phyloP scores from a whole-genome alignment of 306 rosid genomes.

The Vigna angularis region DNA sequence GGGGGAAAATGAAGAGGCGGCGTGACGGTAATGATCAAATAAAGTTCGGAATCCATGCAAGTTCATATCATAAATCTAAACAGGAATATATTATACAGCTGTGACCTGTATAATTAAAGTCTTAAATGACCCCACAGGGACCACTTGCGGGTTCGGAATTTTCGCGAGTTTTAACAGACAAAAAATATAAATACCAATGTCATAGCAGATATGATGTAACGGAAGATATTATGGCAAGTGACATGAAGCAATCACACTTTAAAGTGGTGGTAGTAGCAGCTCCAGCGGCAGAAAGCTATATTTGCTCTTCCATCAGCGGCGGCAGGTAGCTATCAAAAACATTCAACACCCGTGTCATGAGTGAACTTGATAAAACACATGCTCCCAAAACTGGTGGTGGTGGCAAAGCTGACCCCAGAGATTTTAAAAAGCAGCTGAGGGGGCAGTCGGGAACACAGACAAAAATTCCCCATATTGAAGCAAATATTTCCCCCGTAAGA shows the following conservation, averaged over 20 bases:
- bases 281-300: conserved; percentile 35
- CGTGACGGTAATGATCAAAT: conserved; percentile 6
- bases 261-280: conserved; percentile 7
- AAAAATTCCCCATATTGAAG: conserved; percentile 53
- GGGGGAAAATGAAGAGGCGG: background rate
- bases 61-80: conserved; percentile 7
- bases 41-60: conserved; percentile 36
- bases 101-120: conserved; percentile 21
- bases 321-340: conserved; percentile 37
- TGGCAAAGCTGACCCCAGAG: conserved; percentile 56
- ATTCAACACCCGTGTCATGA: conserved; percentile 18
- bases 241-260: conserved; percentile 30
- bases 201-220: conserved; percentile 21
- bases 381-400: conserved; percentile 39
- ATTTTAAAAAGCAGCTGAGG: conserved; percentile 62
- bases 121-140: conserved; percentile 15
- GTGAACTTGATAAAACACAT: conserved; percentile 24
- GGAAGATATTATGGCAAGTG: conserved; percentile 10
- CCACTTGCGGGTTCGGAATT: conserved; percentile 5
- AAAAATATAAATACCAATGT: conserved; percentile 38
- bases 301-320: conserved; percentile 33
- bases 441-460: conserved; percentile 53
- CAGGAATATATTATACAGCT: conserved; percentile 3
- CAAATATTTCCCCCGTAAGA: conserved; percentile 53
- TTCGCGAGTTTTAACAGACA: conserved; percentile 8